Percentiles rank a stretch among this genome's conserved stretches.
These are phyloP conservation scores for Ceratopteris richardii DNA, from an alignment of 75 land plant genomes.

Conservation along the genomic window DNA sequence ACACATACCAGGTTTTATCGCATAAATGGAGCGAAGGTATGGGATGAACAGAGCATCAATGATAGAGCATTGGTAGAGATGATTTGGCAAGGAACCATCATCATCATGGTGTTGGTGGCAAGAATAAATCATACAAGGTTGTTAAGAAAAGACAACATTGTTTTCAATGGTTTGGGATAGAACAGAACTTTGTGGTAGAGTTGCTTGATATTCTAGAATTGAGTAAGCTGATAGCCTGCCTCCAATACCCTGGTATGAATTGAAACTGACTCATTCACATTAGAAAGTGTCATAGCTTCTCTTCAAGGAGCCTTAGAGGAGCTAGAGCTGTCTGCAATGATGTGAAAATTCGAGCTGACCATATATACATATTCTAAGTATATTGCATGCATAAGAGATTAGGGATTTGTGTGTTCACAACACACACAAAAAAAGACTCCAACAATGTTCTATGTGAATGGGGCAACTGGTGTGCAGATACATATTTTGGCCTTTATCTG, in stretches of 20 bases:
- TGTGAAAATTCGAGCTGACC: conserved; percentile 55
- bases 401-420: conserved; percentile 33
- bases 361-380: conserved; percentile 91
- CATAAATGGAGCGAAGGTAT: too few relatives aligned
- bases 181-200: conserved; percentile 69
- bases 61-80: too few relatives aligned
- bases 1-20: too few relatives aligned
- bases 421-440: too few relatives aligned
- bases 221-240: conserved; percentile 86
- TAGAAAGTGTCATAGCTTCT: conserved; percentile 59
- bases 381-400: conserved; percentile 60
- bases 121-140: too few relatives aligned
- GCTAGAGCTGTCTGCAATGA: conserved; percentile 76
- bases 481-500: too few relatives aligned
- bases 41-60: too few relatives aligned
- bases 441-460: too few relatives aligned
- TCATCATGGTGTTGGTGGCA: too few relatives aligned
- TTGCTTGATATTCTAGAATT: conserved; percentile 54
- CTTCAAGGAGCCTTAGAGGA: conserved; percentile 81
- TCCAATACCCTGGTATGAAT: conserved; percentile 31
- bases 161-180: conserved; percentile 81
- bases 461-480: too few relatives aligned
- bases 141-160: too few relatives aligned
- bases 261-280: conserved; percentile 43
- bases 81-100: too few relatives aligned